Evolutionary conservation across 208 protist genomes (phyloP).

Genomic region (Trypanosoma congolense): DNA sequence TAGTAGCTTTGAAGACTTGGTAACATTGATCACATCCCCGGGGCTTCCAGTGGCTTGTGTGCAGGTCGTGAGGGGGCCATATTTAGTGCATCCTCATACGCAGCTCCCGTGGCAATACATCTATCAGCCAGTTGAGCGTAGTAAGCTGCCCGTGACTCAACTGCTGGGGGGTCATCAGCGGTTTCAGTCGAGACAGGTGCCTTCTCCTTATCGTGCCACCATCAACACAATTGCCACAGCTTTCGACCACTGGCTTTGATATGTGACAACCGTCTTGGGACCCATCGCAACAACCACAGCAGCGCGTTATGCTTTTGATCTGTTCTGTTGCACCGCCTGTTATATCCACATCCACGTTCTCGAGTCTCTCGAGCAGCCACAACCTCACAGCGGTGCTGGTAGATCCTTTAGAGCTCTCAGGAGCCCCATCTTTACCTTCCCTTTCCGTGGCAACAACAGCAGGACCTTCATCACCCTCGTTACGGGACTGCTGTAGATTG

Average conservation of each 20-base stretch:
- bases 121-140: background rate
- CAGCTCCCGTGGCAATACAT: background rate
- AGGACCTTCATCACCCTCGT: too few relatives aligned
- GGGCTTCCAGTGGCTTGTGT: background rate
- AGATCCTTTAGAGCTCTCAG: background rate
- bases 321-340: constrained; percentile 25
- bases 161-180: too few relatives aligned
- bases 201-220: background rate
- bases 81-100: background rate
- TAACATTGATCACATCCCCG: background rate
- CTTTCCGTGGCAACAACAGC: too few relatives aligned
- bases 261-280: constrained; percentile 17
- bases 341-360: constrained; percentile 59
- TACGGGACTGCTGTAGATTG: background rate
- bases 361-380: constrained; percentile 20
- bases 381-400: constrained; percentile 1
- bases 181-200: too few relatives aligned
- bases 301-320: background rate
- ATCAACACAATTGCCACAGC: background rate
- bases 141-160: background rate
- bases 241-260: background rate
- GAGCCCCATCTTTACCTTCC: too few relatives aligned
- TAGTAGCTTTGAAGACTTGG: background rate
- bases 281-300: constrained; percentile 19
- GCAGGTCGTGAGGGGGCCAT: background rate